phyloP scores from a whole-genome alignment of 2,329 filamentous ascomycete species.

The Pseudopithomyces maydicus region DNA sequence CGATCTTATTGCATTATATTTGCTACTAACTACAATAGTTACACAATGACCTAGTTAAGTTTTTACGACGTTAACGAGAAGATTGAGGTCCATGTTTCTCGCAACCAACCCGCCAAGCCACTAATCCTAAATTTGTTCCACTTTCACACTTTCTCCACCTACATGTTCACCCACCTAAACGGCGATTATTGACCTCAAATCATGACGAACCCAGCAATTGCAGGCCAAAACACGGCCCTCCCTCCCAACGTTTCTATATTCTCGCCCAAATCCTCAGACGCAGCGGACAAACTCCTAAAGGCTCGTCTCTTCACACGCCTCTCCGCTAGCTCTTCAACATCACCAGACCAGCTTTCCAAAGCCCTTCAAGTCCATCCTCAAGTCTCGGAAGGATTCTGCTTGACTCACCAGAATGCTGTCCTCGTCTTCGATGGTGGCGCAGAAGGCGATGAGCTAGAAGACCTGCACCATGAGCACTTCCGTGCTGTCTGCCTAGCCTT shows the following conservation, averaged over 20 bases:
- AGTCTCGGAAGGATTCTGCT: background rate
- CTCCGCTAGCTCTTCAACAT: background rate
- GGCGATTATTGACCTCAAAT: background rate
- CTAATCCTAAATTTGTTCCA: background rate
- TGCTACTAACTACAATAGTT: no score
- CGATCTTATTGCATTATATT: no score
- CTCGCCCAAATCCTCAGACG: background rate
- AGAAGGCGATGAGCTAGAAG: background rate
- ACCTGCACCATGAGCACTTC: slow-evolving; percentile 3
- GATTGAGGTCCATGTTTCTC: no score
- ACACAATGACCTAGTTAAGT: no score
- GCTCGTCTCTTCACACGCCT: slow-evolving; percentile 4
- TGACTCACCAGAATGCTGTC: background rate
- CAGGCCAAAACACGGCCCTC: background rate
- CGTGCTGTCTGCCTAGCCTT: slow-evolving; percentile 3
- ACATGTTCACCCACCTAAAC: background rate
- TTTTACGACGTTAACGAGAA: no score
- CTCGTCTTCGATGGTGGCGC: slow-evolving; percentile 1
- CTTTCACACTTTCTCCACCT: background rate
- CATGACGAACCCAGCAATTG: background rate
- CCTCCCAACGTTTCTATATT: slow-evolving; percentile 3
- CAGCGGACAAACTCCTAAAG: background rate
- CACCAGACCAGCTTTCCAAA: background rate
- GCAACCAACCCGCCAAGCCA: background rate
- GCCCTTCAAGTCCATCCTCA: background rate